A percentile compares a stretch with the other conserved stretches of the same genome.
These are phyloP conservation scores for Ulmus americana DNA, from an alignment of 331 rosid genomes.

Conservation along the genomic window DNA sequence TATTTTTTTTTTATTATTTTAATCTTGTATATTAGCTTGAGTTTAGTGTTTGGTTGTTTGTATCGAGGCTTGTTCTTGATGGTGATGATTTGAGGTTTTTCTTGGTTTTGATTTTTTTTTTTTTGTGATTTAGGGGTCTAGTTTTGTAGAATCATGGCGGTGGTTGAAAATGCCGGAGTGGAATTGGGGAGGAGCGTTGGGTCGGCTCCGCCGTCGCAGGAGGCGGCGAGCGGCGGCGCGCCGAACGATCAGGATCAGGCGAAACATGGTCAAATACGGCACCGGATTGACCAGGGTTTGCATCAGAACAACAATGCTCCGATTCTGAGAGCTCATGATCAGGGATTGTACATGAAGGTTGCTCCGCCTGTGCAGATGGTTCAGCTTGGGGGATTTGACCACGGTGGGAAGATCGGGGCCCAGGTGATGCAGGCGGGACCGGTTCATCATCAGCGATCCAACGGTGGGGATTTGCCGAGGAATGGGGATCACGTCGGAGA, in stretches of 20 bases:
- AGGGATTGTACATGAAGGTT: constrained; percentile 15
- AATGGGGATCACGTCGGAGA: constrained; percentile 25
- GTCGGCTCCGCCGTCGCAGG: background rate
- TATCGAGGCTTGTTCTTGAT: no score
- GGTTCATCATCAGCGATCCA: constrained; percentile 28
- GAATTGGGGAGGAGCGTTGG: constrained; percentile 28
- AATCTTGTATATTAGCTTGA: background rate
- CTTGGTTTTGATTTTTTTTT: background rate
- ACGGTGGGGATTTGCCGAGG: constrained; percentile 32
- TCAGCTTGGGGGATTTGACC: constrained; percentile 19
- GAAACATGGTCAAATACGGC: constrained; percentile 13
- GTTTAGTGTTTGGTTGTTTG: no score
- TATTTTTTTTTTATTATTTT: background rate
- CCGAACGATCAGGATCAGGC: constrained; percentile 33
- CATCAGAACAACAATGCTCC: constrained; percentile 16
- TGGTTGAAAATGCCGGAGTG: constrained; percentile 35
- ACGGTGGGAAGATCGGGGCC: constrained; percentile 23
- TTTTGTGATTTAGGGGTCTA: background rate
- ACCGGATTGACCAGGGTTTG: constrained; percentile 16
- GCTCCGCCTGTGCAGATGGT: constrained; percentile 4
- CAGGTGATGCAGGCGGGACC: constrained; percentile 3
- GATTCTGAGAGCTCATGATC: constrained; percentile 13
- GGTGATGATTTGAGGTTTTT: no score
- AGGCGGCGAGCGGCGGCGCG: constrained; percentile 2
- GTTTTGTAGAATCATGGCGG: constrained; percentile 22